Conservation (phyloP, 352 stramenopile species). For the Paralagenidium karlingii region DNA sequence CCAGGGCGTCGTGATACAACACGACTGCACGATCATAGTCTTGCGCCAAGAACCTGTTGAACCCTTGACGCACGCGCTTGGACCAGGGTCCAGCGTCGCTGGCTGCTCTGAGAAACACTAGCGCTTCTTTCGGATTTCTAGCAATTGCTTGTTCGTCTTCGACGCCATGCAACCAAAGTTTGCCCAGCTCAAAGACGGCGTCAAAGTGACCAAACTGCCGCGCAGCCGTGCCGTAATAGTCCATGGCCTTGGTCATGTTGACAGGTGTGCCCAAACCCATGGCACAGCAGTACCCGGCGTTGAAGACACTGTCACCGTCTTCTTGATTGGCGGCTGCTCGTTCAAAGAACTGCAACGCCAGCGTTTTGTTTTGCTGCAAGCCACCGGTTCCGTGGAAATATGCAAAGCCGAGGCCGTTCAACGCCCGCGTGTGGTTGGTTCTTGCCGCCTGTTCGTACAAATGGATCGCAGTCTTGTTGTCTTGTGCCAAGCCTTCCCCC, state of each 20-base stretch:
- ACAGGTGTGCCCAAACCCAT: slow-evolving; percentile 35
- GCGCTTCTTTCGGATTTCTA: slow-evolving; percentile 1
- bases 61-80: slow-evolving; percentile 29
- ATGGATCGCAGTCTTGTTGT: slow-evolving; percentile 59
- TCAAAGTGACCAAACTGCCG: slow-evolving; percentile 79
- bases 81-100: slow-evolving; percentile 55
- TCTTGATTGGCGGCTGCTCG: slow-evolving; percentile 52
- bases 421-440: slow-evolving; percentile 56
- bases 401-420: slow-evolving; percentile 85
- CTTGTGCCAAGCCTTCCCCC: slow-evolving; percentile 60
- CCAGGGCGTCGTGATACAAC: slow-evolving; percentile 45
- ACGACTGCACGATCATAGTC: slow-evolving; percentile 31
- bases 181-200: slow-evolving; percentile 61
- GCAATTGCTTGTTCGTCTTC: slow-evolving; percentile 6
- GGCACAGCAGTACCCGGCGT: slow-evolving; percentile 73
- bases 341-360: slow-evolving; percentile 74
- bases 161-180: slow-evolving; percentile 26
- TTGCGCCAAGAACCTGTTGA: slow-evolving; percentile 35
- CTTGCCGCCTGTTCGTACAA: slow-evolving; percentile 63
- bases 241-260: slow-evolving; percentile 42
- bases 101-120: slow-evolving; percentile 22
- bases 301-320: slow-evolving; percentile 86
- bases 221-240: slow-evolving; percentile 47
- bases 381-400: slow-evolving; percentile 73
- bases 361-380: slow-evolving; percentile 56